Percentiles rank a stretch among this genome's conserved stretches.
Conservation (phyloP, 768 basidiomycete species). For the Lactifluus rugatus region DNA sequence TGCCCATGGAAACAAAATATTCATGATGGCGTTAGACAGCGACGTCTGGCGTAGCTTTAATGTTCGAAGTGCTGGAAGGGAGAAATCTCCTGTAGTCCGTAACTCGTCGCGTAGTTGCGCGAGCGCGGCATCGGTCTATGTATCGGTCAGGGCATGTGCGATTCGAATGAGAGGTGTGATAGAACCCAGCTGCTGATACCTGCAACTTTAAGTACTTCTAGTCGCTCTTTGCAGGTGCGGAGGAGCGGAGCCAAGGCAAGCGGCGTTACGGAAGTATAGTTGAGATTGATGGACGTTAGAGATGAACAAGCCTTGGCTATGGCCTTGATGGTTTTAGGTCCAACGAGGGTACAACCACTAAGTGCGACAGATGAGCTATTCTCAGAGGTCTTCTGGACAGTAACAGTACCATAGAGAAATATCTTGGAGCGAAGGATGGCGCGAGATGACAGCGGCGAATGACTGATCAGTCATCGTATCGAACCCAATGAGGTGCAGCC, state of each 20-base stretch:
- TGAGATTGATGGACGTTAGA: slow-evolving; percentile 46
- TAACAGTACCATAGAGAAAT: slow-evolving; percentile 45
- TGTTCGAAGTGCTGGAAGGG: slow-evolving; percentile 35
- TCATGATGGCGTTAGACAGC: slow-evolving; percentile 42
- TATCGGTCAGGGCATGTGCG: not conserved
- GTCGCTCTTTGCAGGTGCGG: slow-evolving; percentile 26
- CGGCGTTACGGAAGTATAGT: slow-evolving; percentile 48
- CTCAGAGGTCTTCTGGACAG: not conserved
- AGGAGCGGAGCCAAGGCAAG: slow-evolving; percentile 38
- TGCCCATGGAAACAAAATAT: slow-evolving; percentile 33
- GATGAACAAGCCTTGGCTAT: slow-evolving; percentile 33
- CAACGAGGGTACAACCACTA: slow-evolving; percentile 54
- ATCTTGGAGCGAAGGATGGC: slow-evolving; percentile 35
- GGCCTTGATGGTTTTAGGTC: slow-evolving; percentile 37
- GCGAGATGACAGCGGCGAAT: slow-evolving; percentile 42
- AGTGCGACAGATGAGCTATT: slow-evolving; percentile 10
- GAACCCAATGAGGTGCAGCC: slow-evolving; percentile 46
- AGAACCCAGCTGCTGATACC: slow-evolving; percentile 51
- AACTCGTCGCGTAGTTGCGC: slow-evolving; percentile 33
- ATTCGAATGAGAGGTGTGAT: not conserved
- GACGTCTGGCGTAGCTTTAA: slow-evolving; percentile 50
- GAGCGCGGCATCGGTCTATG: slow-evolving; percentile 49
- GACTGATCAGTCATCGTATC: slow-evolving; percentile 40
- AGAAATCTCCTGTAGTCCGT: slow-evolving; percentile 18
- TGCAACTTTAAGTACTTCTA: slow-evolving; percentile 54